Evolutionary conservation across 768 basidiomycete genomes (phyloP), one percentile per base, ranked within the genome.

Genomic region (Brasilioporus rufonigricans): DNA sequence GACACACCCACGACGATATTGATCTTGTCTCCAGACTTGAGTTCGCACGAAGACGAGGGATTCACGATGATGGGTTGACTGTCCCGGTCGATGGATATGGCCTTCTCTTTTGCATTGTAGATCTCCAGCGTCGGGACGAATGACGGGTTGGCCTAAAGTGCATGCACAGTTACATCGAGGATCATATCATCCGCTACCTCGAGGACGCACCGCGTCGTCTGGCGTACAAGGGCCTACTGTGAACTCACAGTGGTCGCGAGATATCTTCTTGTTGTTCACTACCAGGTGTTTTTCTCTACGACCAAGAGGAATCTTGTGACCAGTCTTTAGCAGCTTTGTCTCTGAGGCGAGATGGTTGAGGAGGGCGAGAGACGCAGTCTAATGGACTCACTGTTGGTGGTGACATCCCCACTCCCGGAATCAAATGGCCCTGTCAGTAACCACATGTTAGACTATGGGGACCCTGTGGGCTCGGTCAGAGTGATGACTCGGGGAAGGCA

Each of bases 221-320:
- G 65, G 58, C 1, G 79, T 69, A 50, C 77, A 86, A 4, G 71
- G 57, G 1, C 77, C 84, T 4, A 91, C 83, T 6, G 72, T 70
- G 52, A 91, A 80, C 45, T 76, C 69, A 45, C 81, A 83, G 58
- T 88, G 84, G 21, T 80, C 72, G 27, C 77, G 75, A 0, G 89
- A 91, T 44, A 92, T 76, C 64, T 82, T 85, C 63, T 83, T 84
- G 71, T 76, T 77, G 55, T 78, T 79, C 44, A 91, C 70, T 5
- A 76, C 27, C 2, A 91, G 71, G 0, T 74, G 73, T 40, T 70
- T 69, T 1, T 76, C 80, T 67, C 81, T 86, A 39, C 89, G 76
- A 16, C 87, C 87, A 1, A 91, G 59, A 0, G 61, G 35, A 53
- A 88, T 84, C 13, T 73, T 73, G 35, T 69, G 76, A 16, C 80